These are phyloP conservation scores for Penicillium roqueforti DNA, from an alignment of 495 filamentous ascomycete species.

Conservation along the genomic window DNA sequence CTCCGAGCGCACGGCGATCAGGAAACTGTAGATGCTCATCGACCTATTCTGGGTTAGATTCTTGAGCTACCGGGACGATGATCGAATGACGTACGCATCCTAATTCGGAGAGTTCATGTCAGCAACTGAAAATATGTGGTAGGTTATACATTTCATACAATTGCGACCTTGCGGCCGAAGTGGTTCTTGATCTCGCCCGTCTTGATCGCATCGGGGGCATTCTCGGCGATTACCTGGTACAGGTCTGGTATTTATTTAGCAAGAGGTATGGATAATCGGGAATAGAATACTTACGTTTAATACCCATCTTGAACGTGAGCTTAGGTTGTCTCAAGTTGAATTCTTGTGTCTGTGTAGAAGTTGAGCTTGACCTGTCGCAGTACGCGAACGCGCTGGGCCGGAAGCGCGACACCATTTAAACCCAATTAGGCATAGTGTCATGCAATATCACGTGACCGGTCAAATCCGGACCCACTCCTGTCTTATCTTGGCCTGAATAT, in stretches of 20 bases:
- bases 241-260: conserved; percentile 50
- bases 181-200: conserved; percentile 97
- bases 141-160: conserved; percentile 50
- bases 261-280: not conserved
- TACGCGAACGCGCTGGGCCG: conserved; percentile 28
- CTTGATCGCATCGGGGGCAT: conserved; percentile 91
- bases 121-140: not conserved
- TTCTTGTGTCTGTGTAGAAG: conserved; percentile 1
- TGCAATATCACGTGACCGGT: conserved; percentile 11
- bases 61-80: not conserved
- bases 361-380: conserved; percentile 5
- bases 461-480: not conserved
- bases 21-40: conserved; percentile 98
- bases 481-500: conserved; percentile 8
- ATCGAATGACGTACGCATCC: conserved; percentile 71
- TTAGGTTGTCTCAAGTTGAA: not conserved
- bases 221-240: conserved; percentile 81
- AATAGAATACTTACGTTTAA: conserved; percentile 57
- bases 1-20: conserved; percentile 93
- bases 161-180: conserved; percentile 95
- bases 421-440: conserved; percentile 26
- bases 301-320: conserved; percentile 65
- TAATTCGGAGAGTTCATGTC: conserved; percentile 23
- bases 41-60: conserved; percentile 54
- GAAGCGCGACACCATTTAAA: conserved; percentile 33